Conservation (phyloP, 1,284 basidiomycete species). For the Marasmius fiardii region DNA sequence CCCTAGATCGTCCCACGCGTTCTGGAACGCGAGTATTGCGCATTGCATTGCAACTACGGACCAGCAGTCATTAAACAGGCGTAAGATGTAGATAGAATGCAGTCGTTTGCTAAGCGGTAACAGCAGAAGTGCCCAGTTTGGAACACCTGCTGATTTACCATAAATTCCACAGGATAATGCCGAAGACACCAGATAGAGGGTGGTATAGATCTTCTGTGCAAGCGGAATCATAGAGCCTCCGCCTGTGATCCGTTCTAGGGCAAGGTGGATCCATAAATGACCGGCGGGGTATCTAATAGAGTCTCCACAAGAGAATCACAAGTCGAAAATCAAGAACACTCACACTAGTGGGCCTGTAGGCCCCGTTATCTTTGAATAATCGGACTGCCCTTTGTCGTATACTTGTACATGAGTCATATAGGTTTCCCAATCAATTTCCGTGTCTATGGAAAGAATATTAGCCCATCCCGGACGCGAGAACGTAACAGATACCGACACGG, state of each 20-base stretch:
- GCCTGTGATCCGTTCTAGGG: slow-evolving; percentile 67
- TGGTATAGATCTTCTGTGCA: slow-evolving; percentile 79
- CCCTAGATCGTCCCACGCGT: slow-evolving; percentile 58
- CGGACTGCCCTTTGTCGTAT: slow-evolving; percentile 79
- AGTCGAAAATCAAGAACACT: slow-evolving; percentile 26
- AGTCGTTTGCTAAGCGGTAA: slow-evolving; percentile 88
- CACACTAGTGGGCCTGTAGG: slow-evolving; percentile 95
- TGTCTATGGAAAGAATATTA: slow-evolving; percentile 54
- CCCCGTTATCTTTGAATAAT: slow-evolving; percentile 85
- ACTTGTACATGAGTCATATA: slow-evolving; percentile 86
- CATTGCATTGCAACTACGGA: slow-evolving; percentile 63
- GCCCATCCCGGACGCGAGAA: neutral
- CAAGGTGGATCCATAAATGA: slow-evolving; percentile 82
- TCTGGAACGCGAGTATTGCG: slow-evolving; percentile 59
- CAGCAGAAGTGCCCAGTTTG: slow-evolving; percentile 79
- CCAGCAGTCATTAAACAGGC: slow-evolving; percentile 97
- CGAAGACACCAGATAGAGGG: slow-evolving; percentile 69
- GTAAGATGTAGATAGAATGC: slow-evolving; percentile 90
- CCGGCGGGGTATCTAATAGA: slow-evolving; percentile 86
- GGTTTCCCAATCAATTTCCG: slow-evolving; percentile 98
- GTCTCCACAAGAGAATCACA: neutral
- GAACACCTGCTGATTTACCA: slow-evolving; percentile 54
- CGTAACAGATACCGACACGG: slow-evolving; percentile 60
- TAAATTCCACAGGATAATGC: slow-evolving; percentile 69
- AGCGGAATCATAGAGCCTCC: slow-evolving; percentile 58